Conservation (phyloP, 805 yeast species). For the Yamadazyma ubonensis region DNA sequence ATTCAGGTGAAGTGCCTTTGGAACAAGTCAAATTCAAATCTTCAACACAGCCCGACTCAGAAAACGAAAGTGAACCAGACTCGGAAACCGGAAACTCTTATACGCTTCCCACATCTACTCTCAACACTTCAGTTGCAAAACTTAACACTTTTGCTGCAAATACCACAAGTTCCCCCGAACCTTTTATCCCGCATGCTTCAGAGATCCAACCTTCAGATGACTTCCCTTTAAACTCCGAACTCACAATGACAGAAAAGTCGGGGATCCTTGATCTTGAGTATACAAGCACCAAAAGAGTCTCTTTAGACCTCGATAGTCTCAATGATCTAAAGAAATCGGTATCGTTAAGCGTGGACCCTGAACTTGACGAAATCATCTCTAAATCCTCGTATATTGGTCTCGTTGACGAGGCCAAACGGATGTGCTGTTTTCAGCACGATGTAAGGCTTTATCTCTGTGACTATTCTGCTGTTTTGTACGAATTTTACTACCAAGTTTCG, state of each 20-base stretch:
- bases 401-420: slow-evolving; percentile 66
- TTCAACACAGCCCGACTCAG: too few species aligned
- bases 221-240: background rate
- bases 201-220: background rate
- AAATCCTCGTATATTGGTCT: slow-evolving; percentile 77
- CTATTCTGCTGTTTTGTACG: slow-evolving; percentile 65
- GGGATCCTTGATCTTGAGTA: too few species aligned
- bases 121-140: too few species aligned
- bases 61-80: too few species aligned
- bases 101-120: too few species aligned
- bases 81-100: too few species aligned
- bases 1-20: slow-evolving; percentile 3
- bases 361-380: slow-evolving; percentile 64
- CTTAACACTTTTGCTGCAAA: background rate
- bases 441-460: slow-evolving; percentile 76
- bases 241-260: background rate
- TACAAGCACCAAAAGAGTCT: slow-evolving; percentile 18
- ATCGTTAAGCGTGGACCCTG: slow-evolving; percentile 44
- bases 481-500: slow-evolving; percentile 79
- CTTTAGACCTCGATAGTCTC: slow-evolving; percentile 59
- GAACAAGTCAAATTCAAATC: too few species aligned
- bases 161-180: background rate
- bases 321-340: slow-evolving; percentile 52
- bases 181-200: background rate
- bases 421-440: slow-evolving; percentile 84